Evolutionary conservation across 2,329 filamentous ascomycete species (phyloP).

Genomic region (Cytospora mali): DNA sequence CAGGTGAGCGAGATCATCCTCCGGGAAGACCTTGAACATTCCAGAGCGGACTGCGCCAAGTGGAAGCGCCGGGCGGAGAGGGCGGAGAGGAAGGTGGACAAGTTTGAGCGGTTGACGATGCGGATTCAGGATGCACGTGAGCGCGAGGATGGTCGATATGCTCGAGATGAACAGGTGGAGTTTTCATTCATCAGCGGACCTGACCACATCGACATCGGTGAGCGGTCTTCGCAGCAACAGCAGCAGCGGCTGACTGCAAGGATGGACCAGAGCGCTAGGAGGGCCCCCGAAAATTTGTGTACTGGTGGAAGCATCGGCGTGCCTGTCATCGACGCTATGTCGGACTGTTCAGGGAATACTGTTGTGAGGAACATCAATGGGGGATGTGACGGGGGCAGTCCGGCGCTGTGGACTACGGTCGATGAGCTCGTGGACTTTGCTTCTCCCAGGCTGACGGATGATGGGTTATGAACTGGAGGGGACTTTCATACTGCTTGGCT

Average conservation of each 20-base stretch:
- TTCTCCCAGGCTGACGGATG: conserved; percentile 3
- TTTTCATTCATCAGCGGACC: conserved; percentile 24
- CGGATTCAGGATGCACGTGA: conserved; percentile 11
- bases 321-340: conserved; percentile 14
- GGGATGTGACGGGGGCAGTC: background rate
- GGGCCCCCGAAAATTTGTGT: conserved; percentile 2
- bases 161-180: background rate
- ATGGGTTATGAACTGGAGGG: conserved; percentile 1
- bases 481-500: background rate
- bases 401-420: conserved; percentile 11
- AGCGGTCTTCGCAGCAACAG: background rate
- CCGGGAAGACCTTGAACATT: conserved; percentile 21
- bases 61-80: conserved; percentile 26
- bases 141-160: background rate
- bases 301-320: conserved; percentile 1
- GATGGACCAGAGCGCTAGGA: conserved; percentile 24
- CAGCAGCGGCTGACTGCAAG: conserved; percentile 11
- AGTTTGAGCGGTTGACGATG: conserved; percentile 4
- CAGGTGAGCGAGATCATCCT: conserved; percentile 20
- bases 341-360: conserved; percentile 25
- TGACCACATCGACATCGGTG: conserved; percentile 16
- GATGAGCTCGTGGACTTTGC: conserved; percentile 12
- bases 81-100: conserved; percentile 22
- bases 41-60: conserved; percentile 13
- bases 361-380: conserved; percentile 19